Base-by-base conservation (phyloP, 208 protist species). In the Phytomonas serpens region DNA sequence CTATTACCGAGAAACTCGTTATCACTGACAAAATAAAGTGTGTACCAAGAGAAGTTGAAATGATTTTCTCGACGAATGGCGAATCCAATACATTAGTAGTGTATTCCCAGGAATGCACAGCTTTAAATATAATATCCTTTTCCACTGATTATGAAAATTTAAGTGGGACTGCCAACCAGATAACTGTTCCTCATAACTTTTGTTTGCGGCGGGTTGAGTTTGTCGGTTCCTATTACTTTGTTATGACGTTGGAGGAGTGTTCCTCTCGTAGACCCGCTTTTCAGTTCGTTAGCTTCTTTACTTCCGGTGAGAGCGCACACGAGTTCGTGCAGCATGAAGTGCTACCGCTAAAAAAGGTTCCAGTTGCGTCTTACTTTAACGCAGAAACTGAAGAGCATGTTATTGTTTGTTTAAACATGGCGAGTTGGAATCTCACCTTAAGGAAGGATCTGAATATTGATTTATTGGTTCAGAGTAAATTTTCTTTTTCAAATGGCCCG, bases 401-500 rank as follows among this genome's bases (percentile, higher is more conserved):
- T 67, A 23, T 47, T 67, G 34, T 67, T 38, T 47, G 34, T 37
- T 9, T 23, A 67, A 62, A 67, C 63, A 57, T 47, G 34, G 16
- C 19, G 34, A 67, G n/a, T 51, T 51, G 34, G 37, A 62, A 2
- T 67, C 23, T 6, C 19, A 19, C 40, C 27, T 67, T 57, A 38
- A 37, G 40, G 16, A 0, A 38, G n/a, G 23, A 67, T 27, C 13
- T 67, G 37, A 52, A 61, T 23, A 67, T 37, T 67, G 61, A 66
- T 23, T 68, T 36, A 34, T 71, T 79, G n/a, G 47, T 75, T 6
- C 67, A 61, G 32, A 69, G 27, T 33, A 72, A 52, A 23, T 69
- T 75, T 23, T 40, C 75, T 1, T 65, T 79, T 62, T 31, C 52
- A 7, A 68, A 79, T 19, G 75, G 75, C 13, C 75, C 75, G 4